Base-by-base conservation (phyloP, 2,329 filamentous ascomycete species). In the Aureobasidium sp. region DNA sequence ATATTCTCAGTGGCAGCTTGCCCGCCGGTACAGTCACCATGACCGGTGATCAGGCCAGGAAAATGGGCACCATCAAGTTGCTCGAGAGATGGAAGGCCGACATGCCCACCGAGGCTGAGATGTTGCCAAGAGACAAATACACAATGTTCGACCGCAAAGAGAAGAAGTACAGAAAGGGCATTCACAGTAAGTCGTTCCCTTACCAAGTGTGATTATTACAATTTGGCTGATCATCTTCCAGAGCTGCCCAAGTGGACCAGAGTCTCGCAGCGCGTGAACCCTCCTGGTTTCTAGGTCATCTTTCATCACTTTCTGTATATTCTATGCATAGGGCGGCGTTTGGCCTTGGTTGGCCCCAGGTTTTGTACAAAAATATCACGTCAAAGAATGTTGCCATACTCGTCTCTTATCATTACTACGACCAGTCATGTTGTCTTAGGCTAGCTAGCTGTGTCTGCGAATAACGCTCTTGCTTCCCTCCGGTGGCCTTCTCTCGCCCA, bases 121-220 rank as follows among this genome's bases (percentile, higher is more conserved):
- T 99, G 94, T 74, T 96, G 74, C 88, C 94, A 51, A 88, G 85
- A 77, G 94, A 99, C 79, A 99, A 99, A 79, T 99, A 99, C 79
- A 96, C 91, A 32, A 88, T 99, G 71, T 99, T 97, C 77, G 93
- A 96, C 77, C 87, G 92, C 70, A 97, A 97, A 77, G 92, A 89
- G 75, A 96, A 92, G 85, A 87, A 85, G 70, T 99, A 97, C 76
- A 83, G 94, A 74, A 99, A 99, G 85, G 90, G 92, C 62, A 92
- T 99, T 75, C 93, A 97, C 78, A 97, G 92, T 96, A 83, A 70
- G 91, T 62, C 13, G 36, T 2, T 8, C 10, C 4, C 10, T 10
- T 39, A 3, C 26, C 46, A 61, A 24, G n/a, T 12, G 24, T 29
- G n/a, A 20, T 1, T 8, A n/a, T 53, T 10, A 20, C 15, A 24